Percentiles rank a stretch among this genome's conserved stretches.
Evolutionary conservation across 192 early-diverging fungal genomes (phyloP).

Genomic region (Cladochytrium replicatum): DNA sequence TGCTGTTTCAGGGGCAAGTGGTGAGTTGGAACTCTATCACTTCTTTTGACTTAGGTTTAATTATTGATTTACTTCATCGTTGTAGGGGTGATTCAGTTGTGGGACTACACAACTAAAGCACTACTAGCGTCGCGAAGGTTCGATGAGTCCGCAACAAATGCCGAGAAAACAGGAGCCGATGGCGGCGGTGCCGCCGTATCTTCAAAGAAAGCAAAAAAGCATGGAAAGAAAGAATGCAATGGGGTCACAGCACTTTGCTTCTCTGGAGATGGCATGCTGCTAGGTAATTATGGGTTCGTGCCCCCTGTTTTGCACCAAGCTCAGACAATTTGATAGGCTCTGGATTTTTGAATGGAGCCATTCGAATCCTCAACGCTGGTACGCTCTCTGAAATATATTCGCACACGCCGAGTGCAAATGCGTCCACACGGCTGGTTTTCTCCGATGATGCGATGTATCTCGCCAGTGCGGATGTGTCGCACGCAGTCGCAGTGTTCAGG

Average conservation of each 20-base stretch:
- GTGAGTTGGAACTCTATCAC: conserved; percentile 5
- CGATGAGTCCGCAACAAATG: conserved; percentile 20
- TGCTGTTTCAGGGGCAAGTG: conserved; percentile 30
- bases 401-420: conserved; percentile 6
- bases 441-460: conserved; percentile 21
- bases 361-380: conserved; percentile 23
- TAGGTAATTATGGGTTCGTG: conserved; percentile 13
- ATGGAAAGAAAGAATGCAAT: conserved; percentile 5
- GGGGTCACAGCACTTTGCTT: conserved; percentile 22
- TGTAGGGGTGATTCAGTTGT: conserved; percentile 33
- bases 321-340: conserved; percentile 12
- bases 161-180: conserved; percentile 6
- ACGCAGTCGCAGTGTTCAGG: conserved; percentile 27
- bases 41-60: background rate
- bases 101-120: conserved; percentile 31
- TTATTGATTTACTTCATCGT: background rate
- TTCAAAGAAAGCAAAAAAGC: conserved; percentile 9
- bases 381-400: too few species aligned
- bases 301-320: background rate
- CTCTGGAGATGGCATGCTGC: conserved; percentile 15
- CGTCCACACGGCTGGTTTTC: conserved; percentile 21
- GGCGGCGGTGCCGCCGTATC: too few species aligned
- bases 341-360: conserved; percentile 38
- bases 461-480: conserved; percentile 23
- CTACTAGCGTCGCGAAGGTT: conserved; percentile 21